Evolutionary conservation across 805 yeast species (phyloP), one percentile per base, ranked within the genome.

Genomic region (Saccharomycopsis lassenensis): DNA sequence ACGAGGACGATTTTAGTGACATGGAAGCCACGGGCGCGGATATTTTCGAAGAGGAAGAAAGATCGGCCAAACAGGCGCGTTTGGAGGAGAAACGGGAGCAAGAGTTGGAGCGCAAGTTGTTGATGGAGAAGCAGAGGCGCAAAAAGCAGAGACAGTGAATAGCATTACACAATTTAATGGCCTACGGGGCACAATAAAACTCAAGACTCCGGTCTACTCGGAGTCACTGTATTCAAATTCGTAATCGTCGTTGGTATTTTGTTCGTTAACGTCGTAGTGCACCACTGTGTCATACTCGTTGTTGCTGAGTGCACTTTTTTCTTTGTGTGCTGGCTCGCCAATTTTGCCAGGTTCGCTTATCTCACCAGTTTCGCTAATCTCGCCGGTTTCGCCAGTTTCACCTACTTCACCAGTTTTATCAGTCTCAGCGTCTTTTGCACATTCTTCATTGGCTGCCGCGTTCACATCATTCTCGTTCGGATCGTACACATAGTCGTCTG

Each of bases 11-110:
- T 37, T 49, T 48, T 19, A 63, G 63, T 17, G 85, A 83, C 49
- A 89, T 91, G 96, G 97, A 89, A 52, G 95, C 95, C 2, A 79
- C 91, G 1, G 96, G 95, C 19, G 77, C 77, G 19, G 96, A 89
- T 45, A 74, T 91, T 17, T 59, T 85, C 28, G 82, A 73, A 39
- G 98, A 89, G 50, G 98, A 89, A 56, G 70, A 62, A 43, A 51
- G 69, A 23, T 78, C 95, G 8, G 63, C 74, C 24, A 66, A 67
- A 33, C 68, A 66, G 37, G 98, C 94, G 0, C 67, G 71, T 46
- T 44, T 66, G 26, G 98, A 91, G 52, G 98, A 89, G 51, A 60
- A 65, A 33, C 60, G 67, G 35, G 96, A 87, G 52, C 72, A 71
- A 49, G 71, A 62, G 36, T 65, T 74, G 50, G 74, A 80, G 45